A percentile compares a stretch with the other conserved stretches of the same genome.
Evolutionary conservation across 2,329 filamentous ascomycete species (phyloP).

Genomic region (Neophaeococcomyces mojaviensis): DNA sequence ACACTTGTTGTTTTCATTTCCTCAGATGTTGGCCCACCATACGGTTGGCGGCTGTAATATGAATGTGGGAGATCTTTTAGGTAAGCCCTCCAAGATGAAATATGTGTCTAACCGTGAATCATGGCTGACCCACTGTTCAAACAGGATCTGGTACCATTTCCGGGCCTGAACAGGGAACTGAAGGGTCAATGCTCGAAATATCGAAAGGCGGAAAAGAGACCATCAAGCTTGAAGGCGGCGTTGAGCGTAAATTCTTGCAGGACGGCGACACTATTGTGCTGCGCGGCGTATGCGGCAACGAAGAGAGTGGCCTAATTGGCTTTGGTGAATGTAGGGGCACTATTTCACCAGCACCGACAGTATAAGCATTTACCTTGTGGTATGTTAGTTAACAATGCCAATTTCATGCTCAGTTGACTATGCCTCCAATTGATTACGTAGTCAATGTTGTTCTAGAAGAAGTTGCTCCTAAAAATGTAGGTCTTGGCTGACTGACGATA

Average conservation of each 20-base stretch:
- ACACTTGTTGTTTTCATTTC: constrained; percentile 72
- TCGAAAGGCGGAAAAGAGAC: constrained; percentile 60
- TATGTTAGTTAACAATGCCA: too few species aligned
- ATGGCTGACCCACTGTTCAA: too few species aligned
- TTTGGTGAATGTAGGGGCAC: constrained; percentile 66
- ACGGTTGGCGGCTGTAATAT: constrained; percentile 68
- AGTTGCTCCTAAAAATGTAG: too few species aligned
- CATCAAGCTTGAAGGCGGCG: constrained; percentile 55
- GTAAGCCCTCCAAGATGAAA: constrained; percentile 25
- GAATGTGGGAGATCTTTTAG: constrained; percentile 65
- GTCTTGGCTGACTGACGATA: too few species aligned
- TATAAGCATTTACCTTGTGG: constrained; percentile 12
- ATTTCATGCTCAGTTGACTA: too few species aligned
- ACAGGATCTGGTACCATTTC: constrained; percentile 63
- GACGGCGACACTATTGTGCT: constrained; percentile 66
- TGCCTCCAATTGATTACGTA: too few species aligned
- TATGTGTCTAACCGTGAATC: too few species aligned
- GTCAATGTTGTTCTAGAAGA: too few species aligned
- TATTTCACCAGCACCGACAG: constrained; percentile 48
- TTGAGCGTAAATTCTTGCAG: constrained; percentile 62
- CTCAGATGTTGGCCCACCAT: constrained; percentile 76
- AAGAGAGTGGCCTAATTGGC: constrained; percentile 61
- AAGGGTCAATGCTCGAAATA: constrained; percentile 66
- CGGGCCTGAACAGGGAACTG: constrained; percentile 49
- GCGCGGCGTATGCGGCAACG: constrained; percentile 55